Evolutionary conservation across 306 rosid genomes (phyloP), one percentile per base, ranked within the genome.

Genomic region (Rosa chinensis): DNA sequence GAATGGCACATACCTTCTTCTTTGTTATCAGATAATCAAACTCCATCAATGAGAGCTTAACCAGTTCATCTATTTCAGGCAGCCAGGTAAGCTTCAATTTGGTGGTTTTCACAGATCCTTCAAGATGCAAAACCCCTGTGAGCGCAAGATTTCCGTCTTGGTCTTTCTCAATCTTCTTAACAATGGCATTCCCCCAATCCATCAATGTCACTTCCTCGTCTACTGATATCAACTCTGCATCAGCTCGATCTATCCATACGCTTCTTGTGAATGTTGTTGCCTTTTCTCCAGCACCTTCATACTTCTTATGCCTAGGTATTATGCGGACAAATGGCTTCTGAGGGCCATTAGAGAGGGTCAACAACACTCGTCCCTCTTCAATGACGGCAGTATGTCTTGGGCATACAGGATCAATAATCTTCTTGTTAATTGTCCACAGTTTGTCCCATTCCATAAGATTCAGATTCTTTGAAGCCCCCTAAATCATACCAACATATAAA

Each of bases 381-480:
- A 85, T 76, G 71, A 92, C 85, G 5, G 97, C 99, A 73, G 99
- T 92, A 82, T 92, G 97, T 80, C 99, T 85, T 37, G 99, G 97
- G 74, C 99, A 94, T 63, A 94, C 94, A 2, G 99, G 99, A 82
- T 94, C 99, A 23, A 94, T 94, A 66, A 94, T 94, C 87, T 91
- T 94, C 82, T 91, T 94, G 82, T 94, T 94, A 72, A 92, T 89
- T 67, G 92, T 92, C 99, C 97, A 94, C 6, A 94, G 95, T 83
- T 94, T 94, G 90, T 94, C 99, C 97, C 97, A 94, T 76, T 94
- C 99, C 99, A 94, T 94, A 80, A 94, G 97, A 85, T 94, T 94
- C 82, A 94, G 97, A 84, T 94, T 92, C 84, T 88, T 94, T 1
- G 97, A 94, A 6, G 97, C 99, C 50, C 97, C 99, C 99, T 94